Percentiles rank a stretch among this genome's conserved stretches.
Conservation (phyloP, 139 green algal genomes). For the Haematococcus lacustris region DNA sequence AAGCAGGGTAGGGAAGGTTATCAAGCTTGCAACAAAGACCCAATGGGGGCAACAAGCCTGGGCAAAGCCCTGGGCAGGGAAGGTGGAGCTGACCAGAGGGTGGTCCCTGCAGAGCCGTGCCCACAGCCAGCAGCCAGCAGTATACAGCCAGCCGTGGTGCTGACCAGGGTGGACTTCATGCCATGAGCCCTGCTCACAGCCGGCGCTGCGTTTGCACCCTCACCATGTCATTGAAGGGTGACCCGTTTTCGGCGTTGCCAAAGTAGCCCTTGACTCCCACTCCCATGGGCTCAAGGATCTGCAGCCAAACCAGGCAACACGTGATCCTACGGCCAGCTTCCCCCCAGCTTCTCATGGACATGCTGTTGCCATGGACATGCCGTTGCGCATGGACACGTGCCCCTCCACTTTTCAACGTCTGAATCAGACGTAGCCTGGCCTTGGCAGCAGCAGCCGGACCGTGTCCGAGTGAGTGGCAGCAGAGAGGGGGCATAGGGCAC, state of each 20-base stretch:
- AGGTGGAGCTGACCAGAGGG: too few species aligned
- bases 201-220: neutral
- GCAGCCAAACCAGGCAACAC: neutral
- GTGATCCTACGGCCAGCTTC: too few species aligned
- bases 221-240: constrained; percentile 21
- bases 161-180: neutral
- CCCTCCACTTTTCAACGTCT: neutral
- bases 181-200: too few species aligned
- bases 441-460: neutral
- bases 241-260: constrained; percentile 15
- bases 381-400: neutral
- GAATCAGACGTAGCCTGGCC: neutral
- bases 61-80: too few species aligned
- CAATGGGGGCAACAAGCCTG: too few species aligned
- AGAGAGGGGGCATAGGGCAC: neutral
- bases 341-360: too few species aligned
- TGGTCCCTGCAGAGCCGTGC: too few species aligned
- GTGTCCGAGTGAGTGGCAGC: neutral
- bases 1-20: too few species aligned
- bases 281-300: constrained; percentile 25
- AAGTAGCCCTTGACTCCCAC: constrained; percentile 43
- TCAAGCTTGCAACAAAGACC: too few species aligned
- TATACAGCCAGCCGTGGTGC: neutral
- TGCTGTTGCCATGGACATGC: neutral
- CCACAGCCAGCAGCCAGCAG: neutral